Conservation (phyloP, 352 stramenopile genomes). For the Saprolegnia diclina region DNA sequence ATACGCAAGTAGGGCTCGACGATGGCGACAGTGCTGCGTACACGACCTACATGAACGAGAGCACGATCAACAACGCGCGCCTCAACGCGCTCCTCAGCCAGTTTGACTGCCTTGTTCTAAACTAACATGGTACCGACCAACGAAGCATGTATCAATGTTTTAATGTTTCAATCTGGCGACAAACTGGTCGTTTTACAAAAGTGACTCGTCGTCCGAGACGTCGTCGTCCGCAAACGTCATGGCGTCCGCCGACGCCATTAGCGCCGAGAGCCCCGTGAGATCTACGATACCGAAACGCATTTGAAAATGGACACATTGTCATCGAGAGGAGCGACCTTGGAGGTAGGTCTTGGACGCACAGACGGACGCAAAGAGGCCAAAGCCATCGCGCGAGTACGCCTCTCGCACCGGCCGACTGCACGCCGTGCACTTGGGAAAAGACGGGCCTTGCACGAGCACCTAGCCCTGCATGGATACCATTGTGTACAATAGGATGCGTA, state of each 20-base stretch:
- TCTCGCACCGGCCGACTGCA: slow-evolving; percentile 89
- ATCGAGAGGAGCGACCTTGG: slow-evolving; percentile 31
- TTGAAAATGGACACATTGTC: background rate
- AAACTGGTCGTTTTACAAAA: slow-evolving; percentile 20
- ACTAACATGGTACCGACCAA: background rate
- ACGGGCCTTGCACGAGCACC: slow-evolving; percentile 76
- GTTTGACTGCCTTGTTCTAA: background rate
- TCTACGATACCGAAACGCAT: slow-evolving; percentile 29
- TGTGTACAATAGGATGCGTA: slow-evolving; percentile 35
- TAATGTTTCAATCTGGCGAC: too few relatives aligned
- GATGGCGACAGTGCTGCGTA: background rate
- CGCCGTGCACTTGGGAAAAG: slow-evolving; percentile 95
- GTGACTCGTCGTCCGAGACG: slow-evolving; percentile 40
- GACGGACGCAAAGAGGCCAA: slow-evolving; percentile 49
- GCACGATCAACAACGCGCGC: background rate
- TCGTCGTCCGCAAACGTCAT: slow-evolving; percentile 56
- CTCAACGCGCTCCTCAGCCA: background rate
- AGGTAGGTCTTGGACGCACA: slow-evolving; percentile 70
- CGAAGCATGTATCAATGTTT: too few relatives aligned
- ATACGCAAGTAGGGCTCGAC: background rate
- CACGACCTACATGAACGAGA: background rate
- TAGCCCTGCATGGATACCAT: slow-evolving; percentile 17
- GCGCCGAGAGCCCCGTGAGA: slow-evolving; percentile 59
- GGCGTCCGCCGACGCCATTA: slow-evolving; percentile 52
- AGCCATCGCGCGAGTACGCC: slow-evolving; percentile 56